Conservation (phyloP, 208 protist genomes). For the Leishmania major region DNA sequence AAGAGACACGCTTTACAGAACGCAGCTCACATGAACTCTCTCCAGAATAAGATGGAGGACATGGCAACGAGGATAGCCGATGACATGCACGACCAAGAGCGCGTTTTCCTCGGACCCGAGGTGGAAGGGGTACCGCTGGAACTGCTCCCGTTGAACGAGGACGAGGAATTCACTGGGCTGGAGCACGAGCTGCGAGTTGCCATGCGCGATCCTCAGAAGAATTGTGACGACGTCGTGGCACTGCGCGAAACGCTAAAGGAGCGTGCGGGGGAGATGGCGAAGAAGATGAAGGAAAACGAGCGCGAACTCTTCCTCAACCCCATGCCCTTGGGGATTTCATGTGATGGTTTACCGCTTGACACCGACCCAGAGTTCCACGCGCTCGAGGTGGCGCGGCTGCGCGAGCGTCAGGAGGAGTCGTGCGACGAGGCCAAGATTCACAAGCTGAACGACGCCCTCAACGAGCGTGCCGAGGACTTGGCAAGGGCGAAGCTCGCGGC, state of each 20-base stretch:
- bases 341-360: slow-evolving; percentile 50
- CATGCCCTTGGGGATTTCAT: slow-evolving; percentile 50
- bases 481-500: slow-evolving; percentile 34
- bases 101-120: slow-evolving; percentile 46
- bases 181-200: slow-evolving; percentile 57
- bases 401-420: slow-evolving; percentile 36
- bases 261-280: slow-evolving; percentile 52
- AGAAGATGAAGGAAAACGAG: slow-evolving; percentile 51
- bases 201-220: slow-evolving; percentile 26
- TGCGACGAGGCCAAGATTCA: slow-evolving; percentile 36
- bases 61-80: slow-evolving; percentile 32
- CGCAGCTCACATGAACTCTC: slow-evolving; percentile 37
- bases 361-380: slow-evolving; percentile 53
- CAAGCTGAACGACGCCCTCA: slow-evolving; percentile 48
- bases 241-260: slow-evolving; percentile 47
- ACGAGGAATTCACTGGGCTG: slow-evolving; percentile 39
- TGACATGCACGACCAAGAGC: slow-evolving; percentile 50
- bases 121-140: slow-evolving; percentile 56
- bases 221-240: slow-evolving; percentile 21
- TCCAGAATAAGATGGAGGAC: slow-evolving; percentile 45
- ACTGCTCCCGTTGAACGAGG: slow-evolving; percentile 55
- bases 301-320: slow-evolving; percentile 62
- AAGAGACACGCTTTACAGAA: slow-evolving; percentile 36
- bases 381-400: slow-evolving; percentile 59
- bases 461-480: slow-evolving; percentile 49